Evolutionary conservation across 129 eudicot genomes (phyloP).

Genomic region (Lonicera japonica): DNA sequence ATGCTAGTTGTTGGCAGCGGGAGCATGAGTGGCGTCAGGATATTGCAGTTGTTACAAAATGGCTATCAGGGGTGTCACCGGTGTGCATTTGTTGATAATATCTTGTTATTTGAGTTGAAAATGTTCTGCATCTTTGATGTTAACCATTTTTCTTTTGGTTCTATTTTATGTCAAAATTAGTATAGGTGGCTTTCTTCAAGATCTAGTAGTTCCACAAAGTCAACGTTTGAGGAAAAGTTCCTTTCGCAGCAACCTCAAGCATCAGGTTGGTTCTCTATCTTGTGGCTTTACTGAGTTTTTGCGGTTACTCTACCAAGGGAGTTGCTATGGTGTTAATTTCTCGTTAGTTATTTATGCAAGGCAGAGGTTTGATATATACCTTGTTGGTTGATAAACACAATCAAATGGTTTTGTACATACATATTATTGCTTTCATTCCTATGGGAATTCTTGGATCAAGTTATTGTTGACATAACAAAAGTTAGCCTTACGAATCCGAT

Average conservation of each 20-base stretch:
- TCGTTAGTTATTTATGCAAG: too few relatives aligned
- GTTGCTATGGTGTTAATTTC: neutral
- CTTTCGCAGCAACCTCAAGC: constrained; percentile 86
- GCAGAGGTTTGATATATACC: neutral
- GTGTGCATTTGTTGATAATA: constrained; percentile 38
- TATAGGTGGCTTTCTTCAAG: constrained; percentile 99
- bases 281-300: constrained; percentile 2
- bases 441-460: too few relatives aligned
- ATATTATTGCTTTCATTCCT: too few relatives aligned
- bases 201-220: constrained; percentile 55
- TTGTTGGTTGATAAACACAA: too few relatives aligned
- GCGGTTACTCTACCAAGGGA: too few relatives aligned
- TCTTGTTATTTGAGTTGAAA: constrained; percentile 8
- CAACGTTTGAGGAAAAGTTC: constrained; percentile 89
- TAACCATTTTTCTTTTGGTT: constrained; percentile 8
- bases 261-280: constrained; percentile 44
- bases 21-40: constrained; percentile 99
- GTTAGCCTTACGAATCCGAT: too few relatives aligned
- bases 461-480: too few relatives aligned
- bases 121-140: constrained; percentile 10
- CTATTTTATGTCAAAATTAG: constrained; percentile 32
- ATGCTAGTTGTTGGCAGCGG: constrained; percentile 90
- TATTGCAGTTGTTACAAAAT: constrained; percentile 95
- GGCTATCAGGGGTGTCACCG: constrained; percentile 97
- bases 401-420: too few relatives aligned